These are phyloP conservation scores for Cunninghamia lanceolata DNA, from an alignment of 75 land plant species.

Conservation along the genomic window DNA sequence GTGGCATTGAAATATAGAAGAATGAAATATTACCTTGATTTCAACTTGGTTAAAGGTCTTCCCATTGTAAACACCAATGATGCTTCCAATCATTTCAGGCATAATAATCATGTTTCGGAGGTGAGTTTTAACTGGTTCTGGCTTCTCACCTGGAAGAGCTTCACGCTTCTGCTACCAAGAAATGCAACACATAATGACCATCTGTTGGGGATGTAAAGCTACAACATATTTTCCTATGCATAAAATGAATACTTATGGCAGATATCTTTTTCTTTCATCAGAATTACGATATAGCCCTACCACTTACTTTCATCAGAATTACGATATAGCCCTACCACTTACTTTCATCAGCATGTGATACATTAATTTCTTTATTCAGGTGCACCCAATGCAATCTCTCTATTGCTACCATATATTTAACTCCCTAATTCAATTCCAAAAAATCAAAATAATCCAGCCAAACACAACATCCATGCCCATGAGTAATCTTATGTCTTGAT, in stretches of 20 bases:
- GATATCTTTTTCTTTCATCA: not conserved
- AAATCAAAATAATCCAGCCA: not conserved
- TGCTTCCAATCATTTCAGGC: slow-evolving; percentile 75
- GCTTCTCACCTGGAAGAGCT: slow-evolving; percentile 67
- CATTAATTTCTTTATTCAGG: too few relatives aligned
- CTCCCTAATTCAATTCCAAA: not conserved
- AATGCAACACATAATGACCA: not conserved
- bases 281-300: not conserved
- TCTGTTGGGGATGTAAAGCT: not conserved
- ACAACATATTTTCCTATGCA: not conserved
- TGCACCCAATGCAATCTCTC: not conserved
- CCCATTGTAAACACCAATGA: slow-evolving; percentile 71
- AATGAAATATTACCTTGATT: slow-evolving; percentile 33
- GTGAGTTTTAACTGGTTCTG: slow-evolving; percentile 66
- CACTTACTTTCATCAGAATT: not conserved
- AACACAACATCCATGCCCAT: not conserved
- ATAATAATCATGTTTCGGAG: slow-evolving; percentile 72
- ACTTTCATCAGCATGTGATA: not conserved
- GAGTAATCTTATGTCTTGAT: not conserved
- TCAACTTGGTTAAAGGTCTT: slow-evolving; percentile 71
- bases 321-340: not conserved
- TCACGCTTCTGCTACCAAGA: slow-evolving; percentile 37
- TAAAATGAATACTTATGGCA: too few relatives aligned
- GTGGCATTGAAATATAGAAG: not conserved
- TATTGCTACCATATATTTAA: not conserved